A percentile compares a stretch with the other conserved stretches of the same genome.
phyloP scores from a whole-genome alignment of 306 rosid species.

The Bauhinia variegata region DNA sequence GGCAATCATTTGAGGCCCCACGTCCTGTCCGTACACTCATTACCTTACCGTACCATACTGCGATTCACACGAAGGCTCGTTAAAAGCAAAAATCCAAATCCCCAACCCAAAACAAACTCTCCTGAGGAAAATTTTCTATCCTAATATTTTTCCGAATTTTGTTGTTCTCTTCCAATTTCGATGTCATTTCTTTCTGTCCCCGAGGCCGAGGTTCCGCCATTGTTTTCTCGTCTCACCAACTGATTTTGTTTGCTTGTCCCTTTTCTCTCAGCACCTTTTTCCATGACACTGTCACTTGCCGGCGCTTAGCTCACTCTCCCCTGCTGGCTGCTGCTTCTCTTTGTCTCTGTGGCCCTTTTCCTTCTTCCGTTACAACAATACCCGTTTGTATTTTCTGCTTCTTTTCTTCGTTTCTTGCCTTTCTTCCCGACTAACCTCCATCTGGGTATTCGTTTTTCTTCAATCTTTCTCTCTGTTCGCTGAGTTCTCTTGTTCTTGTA shows the following conservation, averaged over 20 bases:
- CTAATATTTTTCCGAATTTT: too few species aligned
- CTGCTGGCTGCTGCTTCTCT: constrained; percentile 3
- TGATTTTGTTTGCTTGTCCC: constrained; percentile 33
- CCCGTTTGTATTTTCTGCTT: background rate
- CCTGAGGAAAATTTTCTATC: too few species aligned
- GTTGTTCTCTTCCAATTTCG: too few species aligned
- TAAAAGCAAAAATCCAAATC: too few species aligned
- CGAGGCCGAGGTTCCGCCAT: background rate
- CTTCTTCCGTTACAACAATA: background rate
- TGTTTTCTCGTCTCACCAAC: constrained; percentile 8
- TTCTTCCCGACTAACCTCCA: background rate
- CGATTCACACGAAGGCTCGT: background rate
- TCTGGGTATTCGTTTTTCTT: background rate
- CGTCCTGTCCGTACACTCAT: too few species aligned
- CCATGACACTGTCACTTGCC: constrained; percentile 66
- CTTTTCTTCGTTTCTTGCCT: background rate
- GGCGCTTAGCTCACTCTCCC: constrained; percentile 32
- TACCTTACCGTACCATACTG: background rate
- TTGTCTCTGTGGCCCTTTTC: background rate
- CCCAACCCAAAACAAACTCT: too few species aligned
- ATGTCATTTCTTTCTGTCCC: background rate
- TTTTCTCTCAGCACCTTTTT: constrained; percentile 31
- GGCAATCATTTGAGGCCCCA: too few species aligned
- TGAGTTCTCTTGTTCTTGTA: background rate
- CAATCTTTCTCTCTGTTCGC: background rate